phyloP scores from a whole-genome alignment of 306 rosid species.

The Neltuma alba region DNA sequence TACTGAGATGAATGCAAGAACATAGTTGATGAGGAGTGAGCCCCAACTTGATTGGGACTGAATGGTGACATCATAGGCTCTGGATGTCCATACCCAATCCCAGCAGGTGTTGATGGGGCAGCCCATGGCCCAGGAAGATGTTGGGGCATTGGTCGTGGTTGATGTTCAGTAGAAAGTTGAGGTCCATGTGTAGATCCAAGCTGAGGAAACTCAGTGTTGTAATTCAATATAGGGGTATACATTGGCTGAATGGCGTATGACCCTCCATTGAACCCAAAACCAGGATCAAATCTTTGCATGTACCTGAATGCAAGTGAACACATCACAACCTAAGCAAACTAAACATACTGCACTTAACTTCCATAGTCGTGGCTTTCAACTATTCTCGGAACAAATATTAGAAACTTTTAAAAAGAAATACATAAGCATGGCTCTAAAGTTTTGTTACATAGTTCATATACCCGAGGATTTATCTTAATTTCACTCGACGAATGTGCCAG shows the following conservation, averaged over 20 bases:
- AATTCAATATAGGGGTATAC: constrained; percentile 84
- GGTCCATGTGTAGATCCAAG: constrained; percentile 88
- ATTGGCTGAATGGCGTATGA: constrained; percentile 85
- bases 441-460: too few species aligned
- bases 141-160: constrained; percentile 71
- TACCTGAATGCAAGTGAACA: constrained; percentile 61
- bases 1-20: constrained; percentile 88
- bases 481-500: neutral
- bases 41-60: constrained; percentile 76
- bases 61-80: constrained; percentile 77
- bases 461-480: neutral
- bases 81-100: constrained; percentile 86
- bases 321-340: neutral
- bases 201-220: constrained; percentile 96
- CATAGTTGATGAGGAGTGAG: constrained; percentile 66
- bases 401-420: neutral
- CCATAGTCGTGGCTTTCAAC: neutral
- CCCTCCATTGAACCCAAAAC: constrained; percentile 94
- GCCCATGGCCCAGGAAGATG: constrained; percentile 83
- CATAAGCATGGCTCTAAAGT: neutral
- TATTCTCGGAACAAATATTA: neutral
- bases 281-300: constrained; percentile 96
- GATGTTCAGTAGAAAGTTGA: constrained; percentile 79
- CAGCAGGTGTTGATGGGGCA: constrained; percentile 68
- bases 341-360: neutral